These are phyloP conservation scores for Rhizophora mangle DNA, from an alignment of 345 rosid species.

Conservation along the genomic window DNA sequence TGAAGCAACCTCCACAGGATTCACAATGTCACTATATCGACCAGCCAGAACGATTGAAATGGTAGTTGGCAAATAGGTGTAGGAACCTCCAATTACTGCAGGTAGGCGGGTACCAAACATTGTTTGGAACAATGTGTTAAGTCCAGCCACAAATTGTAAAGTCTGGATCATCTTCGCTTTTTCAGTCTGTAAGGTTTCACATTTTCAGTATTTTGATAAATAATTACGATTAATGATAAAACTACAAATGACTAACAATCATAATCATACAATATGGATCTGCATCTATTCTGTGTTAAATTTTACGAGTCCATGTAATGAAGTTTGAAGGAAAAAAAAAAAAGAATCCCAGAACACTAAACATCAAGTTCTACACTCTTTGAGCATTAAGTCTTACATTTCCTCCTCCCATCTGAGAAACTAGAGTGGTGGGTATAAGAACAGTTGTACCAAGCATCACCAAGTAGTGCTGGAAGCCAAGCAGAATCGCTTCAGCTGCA, in stretches of 20 bases:
- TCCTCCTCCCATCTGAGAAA: conserved; percentile 98
- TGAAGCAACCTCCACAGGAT: conserved; percentile 79
- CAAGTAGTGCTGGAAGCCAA: conserved; percentile 93
- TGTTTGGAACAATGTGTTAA: conserved; percentile 75
- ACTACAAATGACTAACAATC: neutral
- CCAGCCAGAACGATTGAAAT: conserved; percentile 83
- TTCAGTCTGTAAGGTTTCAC: conserved; percentile 51
- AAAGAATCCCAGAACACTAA: neutral
- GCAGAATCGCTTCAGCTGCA: conserved; percentile 90
- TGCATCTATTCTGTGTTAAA: no score
- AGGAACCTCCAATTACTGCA: conserved; percentile 91
- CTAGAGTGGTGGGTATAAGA: conserved; percentile 71
- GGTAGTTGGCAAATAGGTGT: conserved; percentile 71
- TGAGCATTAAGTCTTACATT: conserved; percentile 45
- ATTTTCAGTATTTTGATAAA: no score
- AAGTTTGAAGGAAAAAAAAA: conserved; percentile 12
- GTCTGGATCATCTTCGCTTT: conserved; percentile 95
- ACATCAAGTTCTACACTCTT: neutral
- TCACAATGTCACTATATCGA: conserved; percentile 65
- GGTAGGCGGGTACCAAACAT: conserved; percentile 90
- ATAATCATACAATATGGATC: no score
- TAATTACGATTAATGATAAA: neutral
- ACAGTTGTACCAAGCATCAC: conserved; percentile 98
- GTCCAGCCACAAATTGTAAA: conserved; percentile 82
- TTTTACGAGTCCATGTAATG: neutral